These are phyloP conservation scores for Mycosarcoma maydis DNA, from an alignment of 1,284 basidiomycete genomes.

Conservation along the genomic window DNA sequence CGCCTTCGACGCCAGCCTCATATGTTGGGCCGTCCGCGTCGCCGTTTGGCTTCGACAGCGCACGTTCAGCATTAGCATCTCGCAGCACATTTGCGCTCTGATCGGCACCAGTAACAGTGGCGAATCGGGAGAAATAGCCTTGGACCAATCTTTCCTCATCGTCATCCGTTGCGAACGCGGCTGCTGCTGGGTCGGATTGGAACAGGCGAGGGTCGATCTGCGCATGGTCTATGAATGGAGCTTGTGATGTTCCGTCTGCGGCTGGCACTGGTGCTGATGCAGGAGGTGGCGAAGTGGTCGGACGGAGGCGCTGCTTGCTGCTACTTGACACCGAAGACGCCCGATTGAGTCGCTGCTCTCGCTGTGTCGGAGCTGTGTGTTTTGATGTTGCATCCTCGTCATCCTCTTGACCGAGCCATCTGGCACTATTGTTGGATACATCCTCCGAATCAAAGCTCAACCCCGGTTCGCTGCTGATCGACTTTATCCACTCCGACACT, in stretches of 20 bases:
- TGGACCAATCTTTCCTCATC: slow-evolving; percentile 3
- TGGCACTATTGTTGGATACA: not conserved
- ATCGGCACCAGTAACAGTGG: slow-evolving; percentile 19
- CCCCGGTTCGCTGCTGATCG: slow-evolving; percentile 21
- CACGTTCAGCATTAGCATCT: not conserved
- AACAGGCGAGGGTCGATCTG: slow-evolving; percentile 11
- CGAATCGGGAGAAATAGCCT: slow-evolving; percentile 28
- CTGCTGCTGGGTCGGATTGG: not conserved
- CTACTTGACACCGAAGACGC: slow-evolving; percentile 1
- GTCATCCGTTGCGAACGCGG: not conserved
- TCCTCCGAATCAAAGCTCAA: not conserved
- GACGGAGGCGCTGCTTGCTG: not conserved
- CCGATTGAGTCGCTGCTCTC: not conserved
- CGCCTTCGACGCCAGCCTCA: slow-evolving; percentile 6
- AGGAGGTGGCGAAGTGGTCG: not conserved
- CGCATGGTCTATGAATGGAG: not conserved
- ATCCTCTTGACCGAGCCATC: not conserved
- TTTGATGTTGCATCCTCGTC: not conserved
- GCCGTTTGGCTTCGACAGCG: not conserved
- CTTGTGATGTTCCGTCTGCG: not conserved
- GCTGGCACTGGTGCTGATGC: not conserved
- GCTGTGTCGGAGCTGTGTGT: not conserved
- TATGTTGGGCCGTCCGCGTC: not conserved
- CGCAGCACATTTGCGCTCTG: not conserved
- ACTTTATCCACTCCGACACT: slow-evolving; percentile 36